Conservation (phyloP, 768 basidiomycete genomes). For the Cystobasidium ongulense region DNA sequence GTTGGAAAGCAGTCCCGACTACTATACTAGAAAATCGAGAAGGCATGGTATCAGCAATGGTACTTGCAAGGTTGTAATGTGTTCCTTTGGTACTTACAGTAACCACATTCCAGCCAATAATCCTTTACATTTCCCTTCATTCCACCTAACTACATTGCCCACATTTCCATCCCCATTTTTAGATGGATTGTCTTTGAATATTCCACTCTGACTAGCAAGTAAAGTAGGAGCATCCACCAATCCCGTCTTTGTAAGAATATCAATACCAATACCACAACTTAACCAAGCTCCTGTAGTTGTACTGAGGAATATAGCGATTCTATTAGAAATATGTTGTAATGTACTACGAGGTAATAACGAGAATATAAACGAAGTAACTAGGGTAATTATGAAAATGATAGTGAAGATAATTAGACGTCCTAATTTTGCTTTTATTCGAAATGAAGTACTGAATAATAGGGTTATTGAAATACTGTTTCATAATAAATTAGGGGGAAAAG, state of each 20-base stretch:
- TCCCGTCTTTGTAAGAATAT: not conserved
- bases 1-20: slow-evolving; percentile 23
- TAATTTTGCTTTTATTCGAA: not conserved
- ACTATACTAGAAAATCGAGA: not conserved
- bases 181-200: not conserved
- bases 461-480: not conserved
- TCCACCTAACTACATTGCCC: slow-evolving; percentile 11
- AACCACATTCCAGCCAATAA: slow-evolving; percentile 31
- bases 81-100: not conserved
- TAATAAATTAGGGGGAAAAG: not conserved
- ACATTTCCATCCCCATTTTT: not conserved
- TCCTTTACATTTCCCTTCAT: slow-evolving; percentile 4
- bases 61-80: not conserved
- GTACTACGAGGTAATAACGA: not conserved
- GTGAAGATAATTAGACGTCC: slow-evolving; percentile 22
- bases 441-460: not conserved
- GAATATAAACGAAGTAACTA: not conserved
- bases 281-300: slow-evolving; percentile 15
- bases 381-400: not conserved
- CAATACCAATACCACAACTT: not conserved
- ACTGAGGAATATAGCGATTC: not conserved
- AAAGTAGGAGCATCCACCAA: slow-evolving; percentile 5
- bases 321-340: not conserved
- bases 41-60: not conserved
- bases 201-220: not conserved